These are phyloP conservation scores for Ceratocystis alfenasii DNA, from an alignment of 2,329 filamentous ascomycete genomes.

Conservation along the genomic window DNA sequence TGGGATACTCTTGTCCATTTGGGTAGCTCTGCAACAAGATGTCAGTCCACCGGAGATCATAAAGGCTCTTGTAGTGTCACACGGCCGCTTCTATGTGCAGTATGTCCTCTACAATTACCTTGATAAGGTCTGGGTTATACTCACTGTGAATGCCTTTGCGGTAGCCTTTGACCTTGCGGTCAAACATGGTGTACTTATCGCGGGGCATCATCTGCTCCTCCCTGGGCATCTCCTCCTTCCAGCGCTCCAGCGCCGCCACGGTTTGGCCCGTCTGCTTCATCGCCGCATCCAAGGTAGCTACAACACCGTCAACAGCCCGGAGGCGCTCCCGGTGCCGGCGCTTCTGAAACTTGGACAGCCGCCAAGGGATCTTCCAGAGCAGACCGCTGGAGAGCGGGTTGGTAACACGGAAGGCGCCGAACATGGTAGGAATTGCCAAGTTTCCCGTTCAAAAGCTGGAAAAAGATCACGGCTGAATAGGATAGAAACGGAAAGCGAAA, in stretches of 20 bases:
- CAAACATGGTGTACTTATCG: conserved; percentile 98
- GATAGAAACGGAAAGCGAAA: background rate
- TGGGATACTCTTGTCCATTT: conserved; percentile 97
- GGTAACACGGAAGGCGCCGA: conserved; percentile 69
- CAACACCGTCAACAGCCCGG: conserved; percentile 74
- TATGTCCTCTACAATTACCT: background rate
- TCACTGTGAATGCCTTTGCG: conserved; percentile 94
- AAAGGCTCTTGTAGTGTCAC: background rate
- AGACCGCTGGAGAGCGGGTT: conserved; percentile 67
- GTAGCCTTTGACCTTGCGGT: conserved; percentile 89
- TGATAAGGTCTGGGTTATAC: conserved; percentile 30
- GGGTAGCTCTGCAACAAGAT: conserved; percentile 48
- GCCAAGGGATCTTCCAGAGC: conserved; percentile 95
- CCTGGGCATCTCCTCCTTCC: conserved; percentile 92
- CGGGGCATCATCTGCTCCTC: conserved; percentile 90
- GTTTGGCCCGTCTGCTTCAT: conserved; percentile 60
- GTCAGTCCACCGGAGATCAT: background rate
- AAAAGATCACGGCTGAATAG: background rate
- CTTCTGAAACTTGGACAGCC: conserved; percentile 85
- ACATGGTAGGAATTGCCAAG: conserved; percentile 45
- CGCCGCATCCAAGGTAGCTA: conserved; percentile 69
- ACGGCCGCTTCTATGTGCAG: background rate
- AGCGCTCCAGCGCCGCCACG: conserved; percentile 68
- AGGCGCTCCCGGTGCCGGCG: conserved; percentile 72
- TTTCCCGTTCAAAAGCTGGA: background rate